A percentile compares a stretch with the other conserved stretches of the same genome.
Evolutionary conservation across 2,329 filamentous ascomycete species (phyloP).

Genomic region (Venturia carpophila): DNA sequence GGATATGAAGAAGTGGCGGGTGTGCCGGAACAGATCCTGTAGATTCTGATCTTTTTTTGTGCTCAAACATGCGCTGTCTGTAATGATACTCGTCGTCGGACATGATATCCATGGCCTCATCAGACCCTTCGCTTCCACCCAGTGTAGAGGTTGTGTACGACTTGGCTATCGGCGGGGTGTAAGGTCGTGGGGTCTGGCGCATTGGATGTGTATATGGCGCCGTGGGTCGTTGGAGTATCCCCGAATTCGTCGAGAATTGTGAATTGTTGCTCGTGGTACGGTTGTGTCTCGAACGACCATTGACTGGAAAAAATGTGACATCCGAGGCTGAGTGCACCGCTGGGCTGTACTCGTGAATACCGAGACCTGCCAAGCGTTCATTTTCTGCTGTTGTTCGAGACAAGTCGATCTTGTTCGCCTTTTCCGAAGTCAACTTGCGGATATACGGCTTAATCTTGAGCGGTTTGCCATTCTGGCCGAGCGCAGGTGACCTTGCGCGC

Average conservation of each 20-base stretch:
- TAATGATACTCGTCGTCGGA: constrained; percentile 39
- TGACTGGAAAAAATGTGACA: constrained; percentile 33
- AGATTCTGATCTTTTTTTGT: constrained; percentile 39
- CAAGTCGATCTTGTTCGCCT: constrained; percentile 45
- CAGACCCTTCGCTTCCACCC: constrained; percentile 38
- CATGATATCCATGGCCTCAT: constrained; percentile 38
- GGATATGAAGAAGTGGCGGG: constrained; percentile 31
- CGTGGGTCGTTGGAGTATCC: constrained; percentile 39
- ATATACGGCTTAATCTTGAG: constrained; percentile 49
- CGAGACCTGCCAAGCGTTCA: constrained; percentile 44
- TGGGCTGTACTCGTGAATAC: constrained; percentile 42
- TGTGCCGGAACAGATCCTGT: constrained; percentile 30
- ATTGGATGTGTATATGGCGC: constrained; percentile 48
- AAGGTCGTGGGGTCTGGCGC: constrained; percentile 47
- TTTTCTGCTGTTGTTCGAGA: constrained; percentile 49
- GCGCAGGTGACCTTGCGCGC: background rate
- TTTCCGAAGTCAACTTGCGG: constrained; percentile 45
- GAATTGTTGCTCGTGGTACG: constrained; percentile 50
- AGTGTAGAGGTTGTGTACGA: constrained; percentile 42
- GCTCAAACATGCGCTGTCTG: constrained; percentile 32
- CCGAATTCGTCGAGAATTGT: constrained; percentile 44
- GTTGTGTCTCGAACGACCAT: constrained; percentile 38
- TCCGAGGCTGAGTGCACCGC: constrained; percentile 36
- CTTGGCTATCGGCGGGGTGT: constrained; percentile 45
- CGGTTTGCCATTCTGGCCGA: background rate